phyloP scores from a whole-genome alignment of 164 flowering plant genomes.

The Macadamia integrifolia region DNA sequence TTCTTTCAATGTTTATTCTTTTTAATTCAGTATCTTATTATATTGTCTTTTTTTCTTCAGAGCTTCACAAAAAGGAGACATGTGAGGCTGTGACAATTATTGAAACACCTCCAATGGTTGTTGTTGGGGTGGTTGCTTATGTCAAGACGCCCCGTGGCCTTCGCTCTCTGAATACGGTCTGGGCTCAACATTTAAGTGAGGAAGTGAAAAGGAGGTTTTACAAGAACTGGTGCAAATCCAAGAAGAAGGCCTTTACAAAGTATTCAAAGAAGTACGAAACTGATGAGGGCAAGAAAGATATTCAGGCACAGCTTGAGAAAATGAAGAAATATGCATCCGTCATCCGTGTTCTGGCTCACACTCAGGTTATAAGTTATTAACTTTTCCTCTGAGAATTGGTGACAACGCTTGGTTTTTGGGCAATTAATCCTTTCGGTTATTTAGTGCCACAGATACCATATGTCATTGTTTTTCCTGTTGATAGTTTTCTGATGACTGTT shows the following conservation, averaged over 20 bases:
- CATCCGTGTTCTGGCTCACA: constrained; percentile 69
- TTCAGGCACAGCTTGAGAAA: constrained; percentile 55
- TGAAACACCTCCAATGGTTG: constrained; percentile 65
- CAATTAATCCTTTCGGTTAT: too few relatives aligned
- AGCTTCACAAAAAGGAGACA: constrained; percentile 76
- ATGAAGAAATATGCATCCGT: constrained; percentile 61
- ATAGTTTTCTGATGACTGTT: too few relatives aligned
- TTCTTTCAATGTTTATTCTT: too few relatives aligned
- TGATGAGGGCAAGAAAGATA: constrained; percentile 62
- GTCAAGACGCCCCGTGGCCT: constrained; percentile 60
- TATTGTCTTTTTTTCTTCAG: constrained; percentile 16
- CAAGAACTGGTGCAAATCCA: constrained; percentile 65
- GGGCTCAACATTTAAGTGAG: constrained; percentile 79
- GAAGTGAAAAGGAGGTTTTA: constrained; percentile 66
- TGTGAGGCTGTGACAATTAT: constrained; percentile 68
- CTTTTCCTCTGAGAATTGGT: neutral
- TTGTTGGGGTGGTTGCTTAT: constrained; percentile 69
- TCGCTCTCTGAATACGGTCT: constrained; percentile 51
- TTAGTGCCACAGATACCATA: too few relatives aligned
- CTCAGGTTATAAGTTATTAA: constrained; percentile 36
- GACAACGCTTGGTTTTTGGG: too few relatives aligned
- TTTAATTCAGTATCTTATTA: neutral
- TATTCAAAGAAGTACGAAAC: constrained; percentile 59
- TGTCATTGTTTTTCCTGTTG: too few relatives aligned
- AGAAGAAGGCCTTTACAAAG: constrained; percentile 66